Evolutionary conservation across 345 rosid species (phyloP), one percentile per base, ranked within the genome.

Genomic region (Citrus cavaleriei): DNA sequence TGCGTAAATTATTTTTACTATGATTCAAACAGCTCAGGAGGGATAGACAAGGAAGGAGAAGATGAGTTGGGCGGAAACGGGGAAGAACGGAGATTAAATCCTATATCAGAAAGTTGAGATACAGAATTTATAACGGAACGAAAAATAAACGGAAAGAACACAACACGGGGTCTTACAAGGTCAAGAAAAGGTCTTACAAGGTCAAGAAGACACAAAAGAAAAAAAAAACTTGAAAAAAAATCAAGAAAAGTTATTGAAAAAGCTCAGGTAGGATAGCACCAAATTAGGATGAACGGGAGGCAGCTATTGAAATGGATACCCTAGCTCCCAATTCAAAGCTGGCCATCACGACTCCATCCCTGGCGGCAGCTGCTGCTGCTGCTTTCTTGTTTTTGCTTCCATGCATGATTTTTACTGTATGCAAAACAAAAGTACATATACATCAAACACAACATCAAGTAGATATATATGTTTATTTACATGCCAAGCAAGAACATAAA

Each of bases 151-250:
- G 46, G 10, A 38, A 28, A 9, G 3, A 49, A 38, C 16, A 55
- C 1, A 4, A 35, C 25, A 70, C 0, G 16, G 82, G 97, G 93
- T 90, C 98, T 93, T 92, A 96, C 97, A 92, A 96, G 97, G 95
- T 90, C 97, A 96, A 96, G 98, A 96, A 96, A 96, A 96, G 97
- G 94, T 87, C 97, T 96, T 96, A 93, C 97, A 95, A 96, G 98
- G 98, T 96, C 99, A 96, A 96, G 98, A 96, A 92, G 76, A 81
- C 38, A 40, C 60, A 32, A 37, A 13, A n/a, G 42, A 22, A 63
- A 7, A 62, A 77, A 3, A 32, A 32, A 21, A 3, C 3, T 46
- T 1, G 2, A 67, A 27, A 38, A 38, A 9, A 38, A 38, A 38
- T 1, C 2, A 38, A 8, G 10, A 37, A 25, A 32, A 6, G 6